Evolutionary conservation across 169 alveolate genomes (phyloP), one percentile per base, ranked within the genome.

Genomic region (Babesia bigemina): DNA sequence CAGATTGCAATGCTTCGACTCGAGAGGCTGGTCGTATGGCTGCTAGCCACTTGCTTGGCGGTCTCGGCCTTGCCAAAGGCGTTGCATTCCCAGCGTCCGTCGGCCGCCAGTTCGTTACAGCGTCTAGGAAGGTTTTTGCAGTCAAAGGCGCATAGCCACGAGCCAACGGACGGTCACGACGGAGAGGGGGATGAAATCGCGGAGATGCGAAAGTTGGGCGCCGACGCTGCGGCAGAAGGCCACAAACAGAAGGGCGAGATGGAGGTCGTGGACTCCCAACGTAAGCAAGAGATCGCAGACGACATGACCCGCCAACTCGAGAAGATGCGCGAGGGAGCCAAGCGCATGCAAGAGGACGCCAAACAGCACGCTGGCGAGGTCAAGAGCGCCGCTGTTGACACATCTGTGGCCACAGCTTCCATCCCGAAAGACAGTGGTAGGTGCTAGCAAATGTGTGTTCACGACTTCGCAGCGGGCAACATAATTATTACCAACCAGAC

Each of bases 401-500:
- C 84, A 0, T 65, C 45, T 16, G 60, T 75, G 19, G 53, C 50
- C 57, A 61, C 48, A 1, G 57, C 65, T 21, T 14, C 79, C 13
- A 22, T 81, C 16, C 88, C 88, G 19, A 75, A 65, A 26, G 85
- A 59, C 47, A 10, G 33, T 7, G 73, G 50, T 69, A 33, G 11
- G 72, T 69, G 11, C 19, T 6, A n/a, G 72, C 19, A 14, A 8
- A 22, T 14, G 21, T 21, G 10, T 12, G 19, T 24, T 45, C 12
- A 39, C 16, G 16, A 7, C 16, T 26, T 14, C 26, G 70, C 50
- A 50, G 83, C 61, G 60, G 88, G 83, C 21, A 73, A 73, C 42
- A 81, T 69, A 29, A 67, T 81, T 45, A 81, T 81, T 42, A 81
- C 79, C 36, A 81, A 71, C 45, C 50, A 67, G n/a, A 81, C 85